Evolutionary conservation across 805 yeast genomes (phyloP).

Genomic region (Barnettozyma vustinii): DNA sequence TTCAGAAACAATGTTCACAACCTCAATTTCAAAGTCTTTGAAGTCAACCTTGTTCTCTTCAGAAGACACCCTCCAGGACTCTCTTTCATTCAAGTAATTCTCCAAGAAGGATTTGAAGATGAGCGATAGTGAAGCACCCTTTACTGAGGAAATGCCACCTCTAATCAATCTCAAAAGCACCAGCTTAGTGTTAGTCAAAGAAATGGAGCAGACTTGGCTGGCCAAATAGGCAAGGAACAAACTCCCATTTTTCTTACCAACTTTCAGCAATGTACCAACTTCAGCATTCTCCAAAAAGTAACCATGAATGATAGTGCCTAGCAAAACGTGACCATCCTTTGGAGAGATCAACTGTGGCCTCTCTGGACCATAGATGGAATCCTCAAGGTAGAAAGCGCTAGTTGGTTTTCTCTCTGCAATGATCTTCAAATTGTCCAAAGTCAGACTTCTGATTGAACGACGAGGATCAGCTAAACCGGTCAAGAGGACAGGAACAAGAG

Average conservation of each 20-base stretch:
- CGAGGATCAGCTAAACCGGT: conserved; percentile 49
- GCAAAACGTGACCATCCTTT: conserved; percentile 50
- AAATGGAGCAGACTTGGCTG: conserved; percentile 53
- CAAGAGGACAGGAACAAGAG: conserved; percentile 53
- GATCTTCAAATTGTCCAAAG: conserved; percentile 32
- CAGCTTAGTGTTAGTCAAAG: conserved; percentile 52
- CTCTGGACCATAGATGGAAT: conserved; percentile 51
- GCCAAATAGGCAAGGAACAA: conserved; percentile 59
- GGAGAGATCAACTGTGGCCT: conserved; percentile 54
- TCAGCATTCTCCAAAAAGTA: conserved; percentile 47
- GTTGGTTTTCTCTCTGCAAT: conserved; percentile 33
- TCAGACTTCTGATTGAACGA: conserved; percentile 43
- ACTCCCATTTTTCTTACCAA: conserved; percentile 51
- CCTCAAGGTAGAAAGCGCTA: conserved; percentile 41
- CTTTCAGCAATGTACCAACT: conserved; percentile 34
- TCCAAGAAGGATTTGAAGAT: conserved; percentile 42
- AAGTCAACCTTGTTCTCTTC: conserved; percentile 44
- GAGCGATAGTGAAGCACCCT: conserved; percentile 42
- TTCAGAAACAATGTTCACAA: conserved; percentile 55
- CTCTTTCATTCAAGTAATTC: conserved; percentile 43
- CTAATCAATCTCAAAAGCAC: conserved; percentile 43
- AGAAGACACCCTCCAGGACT: conserved; percentile 38
- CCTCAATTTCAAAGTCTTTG: conserved; percentile 46
- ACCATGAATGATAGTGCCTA: conserved; percentile 37
- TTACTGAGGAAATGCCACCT: conserved; percentile 29